Base-by-base conservation (phyloP, 306 rosid genomes). In the Lathyrus sativus region DNA sequence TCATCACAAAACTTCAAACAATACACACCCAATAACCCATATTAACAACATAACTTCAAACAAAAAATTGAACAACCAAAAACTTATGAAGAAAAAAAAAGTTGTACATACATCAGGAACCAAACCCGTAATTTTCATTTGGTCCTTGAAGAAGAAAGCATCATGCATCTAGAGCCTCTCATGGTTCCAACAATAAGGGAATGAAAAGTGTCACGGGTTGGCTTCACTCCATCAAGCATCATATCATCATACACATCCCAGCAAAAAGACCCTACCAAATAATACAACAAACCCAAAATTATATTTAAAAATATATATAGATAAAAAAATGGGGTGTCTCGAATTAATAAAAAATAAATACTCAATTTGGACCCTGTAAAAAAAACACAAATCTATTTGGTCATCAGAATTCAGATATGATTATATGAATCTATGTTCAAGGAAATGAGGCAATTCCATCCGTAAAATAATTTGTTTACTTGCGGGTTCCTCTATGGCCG, bases 201-300 rank as follows among this genome's bases (percentile, higher is more conserved):
- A 68, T 83, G 90, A 71, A 90, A 93, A 46, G 90, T 84, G 67
- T 93, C 97, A 42, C 87, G 83, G 1, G 68, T 69, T n/a, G 99
- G 99, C 81, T 82, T 89, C 73, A 93, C 95, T 51, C 97, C 99
- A 72, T 93, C 99, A 74, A 93, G 89, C 90, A 81, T 54, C 99
- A 93, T 90, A 76, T 93, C 97, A 45, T 85, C 90, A 29, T 86
- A 93, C 33, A 72, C 95, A 49, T 93, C 96, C 78, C 79, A 93
- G 67, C 80, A 88, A 82, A 80, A 68, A 81, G 71, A 35, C 9
- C 90, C 96, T 90, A 67, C 18, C 45, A 66, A 73, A 53, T 2
- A 71, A 57, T 50, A 11, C 29, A 54, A 74, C 24, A n/a, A 28
- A 73, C 2, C 43, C 60, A 18, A 24, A 22, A 62, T 19, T 9